phyloP scores from a whole-genome alignment of 2,329 filamentous ascomycete genomes.

The Pseudogymnoascus sp. region DNA sequence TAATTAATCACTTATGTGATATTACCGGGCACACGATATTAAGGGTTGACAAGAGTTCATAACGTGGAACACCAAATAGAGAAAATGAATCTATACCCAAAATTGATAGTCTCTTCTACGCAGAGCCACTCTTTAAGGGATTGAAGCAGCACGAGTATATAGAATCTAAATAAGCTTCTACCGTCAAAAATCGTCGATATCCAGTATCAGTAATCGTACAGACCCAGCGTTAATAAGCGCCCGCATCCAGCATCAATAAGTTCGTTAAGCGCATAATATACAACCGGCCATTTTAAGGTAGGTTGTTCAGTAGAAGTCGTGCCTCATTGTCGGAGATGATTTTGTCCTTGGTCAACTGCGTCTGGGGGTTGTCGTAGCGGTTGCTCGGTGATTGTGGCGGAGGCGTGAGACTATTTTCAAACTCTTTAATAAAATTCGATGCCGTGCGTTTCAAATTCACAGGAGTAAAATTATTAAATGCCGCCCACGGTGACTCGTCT shows the following conservation, averaged over 20 bases:
- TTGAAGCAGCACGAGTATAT: neutral
- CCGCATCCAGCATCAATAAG: conserved; percentile 1
- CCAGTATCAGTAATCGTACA: conserved; percentile 7
- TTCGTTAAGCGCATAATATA: conserved; percentile 4
- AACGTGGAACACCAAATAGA: neutral
- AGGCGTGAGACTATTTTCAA: conserved; percentile 69
- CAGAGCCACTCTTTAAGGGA: neutral
- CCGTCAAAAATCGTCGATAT: conserved; percentile 1
- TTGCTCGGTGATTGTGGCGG: conserved; percentile 26
- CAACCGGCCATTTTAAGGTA: neutral
- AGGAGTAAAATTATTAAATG: conserved; percentile 46
- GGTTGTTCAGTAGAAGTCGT: conserved; percentile 1
- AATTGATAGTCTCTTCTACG: neutral
- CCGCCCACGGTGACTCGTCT: conserved; percentile 32
- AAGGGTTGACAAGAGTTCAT: neutral
- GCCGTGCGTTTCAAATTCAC: conserved; percentile 74
- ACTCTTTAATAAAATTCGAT: conserved; percentile 81
- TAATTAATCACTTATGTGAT: too few species aligned
- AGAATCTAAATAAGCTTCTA: conserved; percentile 7
- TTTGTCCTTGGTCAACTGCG: neutral
- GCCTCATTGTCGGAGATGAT: neutral
- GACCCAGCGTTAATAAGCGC: neutral
- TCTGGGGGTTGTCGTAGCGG: neutral
- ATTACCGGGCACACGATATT: too few species aligned
- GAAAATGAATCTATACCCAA: neutral